These are phyloP conservation scores for Clitopilus hobsonii DNA, from an alignment of 768 basidiomycete species.

Conservation along the genomic window DNA sequence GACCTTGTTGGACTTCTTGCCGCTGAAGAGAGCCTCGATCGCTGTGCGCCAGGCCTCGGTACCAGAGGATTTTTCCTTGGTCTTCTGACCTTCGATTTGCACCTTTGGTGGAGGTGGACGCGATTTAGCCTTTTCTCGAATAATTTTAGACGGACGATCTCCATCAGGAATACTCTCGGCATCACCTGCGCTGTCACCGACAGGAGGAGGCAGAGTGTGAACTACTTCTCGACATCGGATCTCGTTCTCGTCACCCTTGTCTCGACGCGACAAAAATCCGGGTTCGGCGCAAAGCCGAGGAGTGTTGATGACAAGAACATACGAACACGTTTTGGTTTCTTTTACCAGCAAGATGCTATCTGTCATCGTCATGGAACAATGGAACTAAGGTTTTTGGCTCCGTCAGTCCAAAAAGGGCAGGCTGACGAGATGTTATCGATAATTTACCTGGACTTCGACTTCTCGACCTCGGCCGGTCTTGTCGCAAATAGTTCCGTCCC, in stretches of 20 bases:
- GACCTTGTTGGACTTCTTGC: conserved; percentile 25
- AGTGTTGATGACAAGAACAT: conserved; percentile 91
- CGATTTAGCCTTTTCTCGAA: conserved; percentile 13
- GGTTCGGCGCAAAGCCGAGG: conserved; percentile 92
- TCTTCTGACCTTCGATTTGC: conserved; percentile 13
- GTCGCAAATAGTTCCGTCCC: conserved; percentile 89
- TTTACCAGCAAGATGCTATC: conserved; percentile 90
- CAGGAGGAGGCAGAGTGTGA: conserved; percentile 23
- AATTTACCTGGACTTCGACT: conserved; percentile 86
- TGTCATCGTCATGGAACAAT: conserved; percentile 92
- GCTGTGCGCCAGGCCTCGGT: conserved; percentile 33
- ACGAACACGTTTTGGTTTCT: conserved; percentile 91
- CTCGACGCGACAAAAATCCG: conserved; percentile 78
- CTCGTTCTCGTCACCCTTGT: conserved; percentile 59
- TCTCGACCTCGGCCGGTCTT: conserved; percentile 84
- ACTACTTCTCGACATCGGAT: conserved; percentile 82
- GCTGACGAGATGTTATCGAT: conserved; percentile 8
- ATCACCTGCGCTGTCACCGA: conserved; percentile 18
- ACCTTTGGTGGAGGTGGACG: neutral
- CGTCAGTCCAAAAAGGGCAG: conserved; percentile 9
- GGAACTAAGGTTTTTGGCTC: conserved; percentile 51
- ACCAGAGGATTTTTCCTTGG: conserved; percentile 16
- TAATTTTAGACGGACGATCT: conserved; percentile 20
- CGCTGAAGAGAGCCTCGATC: conserved; percentile 29
- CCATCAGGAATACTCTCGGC: conserved; percentile 9